Evolutionary conservation across 352 stramenopile species (phyloP), one percentile per base, ranked within the genome.

Genomic region (Thalassiosira livingstoniorum): DNA sequence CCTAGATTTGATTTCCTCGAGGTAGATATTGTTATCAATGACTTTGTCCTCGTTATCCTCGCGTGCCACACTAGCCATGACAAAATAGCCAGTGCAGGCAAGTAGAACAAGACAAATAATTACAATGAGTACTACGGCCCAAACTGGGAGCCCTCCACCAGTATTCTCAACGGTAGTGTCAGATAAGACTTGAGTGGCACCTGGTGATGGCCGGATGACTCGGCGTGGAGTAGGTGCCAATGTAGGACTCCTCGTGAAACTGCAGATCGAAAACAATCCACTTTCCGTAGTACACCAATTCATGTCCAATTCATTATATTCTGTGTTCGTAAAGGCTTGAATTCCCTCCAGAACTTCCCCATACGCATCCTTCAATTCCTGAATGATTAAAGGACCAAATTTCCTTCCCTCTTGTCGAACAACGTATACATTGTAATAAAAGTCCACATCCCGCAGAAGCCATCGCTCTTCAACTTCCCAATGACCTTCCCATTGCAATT

Each of bases 81-180:
- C 65, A 23, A 58, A 62, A 35, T 79, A 78, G 29, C 68, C 67
- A 2, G 79, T 63, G 23, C 68, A 72, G 31, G 47, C 64, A 18
- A 55, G 10, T 0, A 84, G 23, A 4, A 61, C 0, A 5, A 84
- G 58, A n/a, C 74, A 5, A 25, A 71, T n/a, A 51, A 84, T 62
- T 27, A 84, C 55, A 65, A 84, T 78, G 18, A 84, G 60, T 32
- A 45, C 51, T 27, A 84, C 31, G 2, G 58, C 76, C 76, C 76
- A 84, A 27, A 32, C 76, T 1, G 76, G 29, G 13, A 84, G 34
- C 0, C 68, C 76, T 47, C 35, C 43, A 25, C 61, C 61, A 11
- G 25, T 4, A 25, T 71, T 43, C 21, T 55, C 31, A 27, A 43
- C 34, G 27, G 53, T 34, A 18, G 43, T 21, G 0, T 35, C n/a